phyloP scores from a whole-genome alignment of 2,329 filamentous ascomycete species.

The Pyrenophora teres region DNA sequence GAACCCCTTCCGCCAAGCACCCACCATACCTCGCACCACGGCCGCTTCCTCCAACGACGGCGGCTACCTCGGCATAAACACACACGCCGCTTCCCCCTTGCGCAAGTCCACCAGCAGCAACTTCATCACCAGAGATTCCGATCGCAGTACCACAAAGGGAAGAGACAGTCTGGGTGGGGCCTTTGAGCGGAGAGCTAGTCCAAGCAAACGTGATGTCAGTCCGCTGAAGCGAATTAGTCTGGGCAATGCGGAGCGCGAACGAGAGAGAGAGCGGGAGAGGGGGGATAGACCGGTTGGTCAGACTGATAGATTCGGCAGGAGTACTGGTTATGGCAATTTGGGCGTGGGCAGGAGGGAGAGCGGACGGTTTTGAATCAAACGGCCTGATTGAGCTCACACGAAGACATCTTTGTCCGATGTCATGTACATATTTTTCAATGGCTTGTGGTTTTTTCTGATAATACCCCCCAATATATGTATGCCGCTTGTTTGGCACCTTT shows the following conservation, averaged over 20 bases:
- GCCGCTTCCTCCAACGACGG: conserved; percentile 56
- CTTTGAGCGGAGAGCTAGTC: conserved; percentile 40
- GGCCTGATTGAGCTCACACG: too few species aligned
- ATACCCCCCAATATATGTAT: too few species aligned
- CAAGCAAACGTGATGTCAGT: conserved; percentile 46
- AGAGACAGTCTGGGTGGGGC: conserved; percentile 28
- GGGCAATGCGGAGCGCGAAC: conserved; percentile 22
- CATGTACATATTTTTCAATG: neutral
- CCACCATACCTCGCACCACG: conserved; percentile 55
- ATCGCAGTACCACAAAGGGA: conserved; percentile 16
- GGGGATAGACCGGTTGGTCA: conserved; percentile 21
- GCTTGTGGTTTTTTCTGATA: too few species aligned
- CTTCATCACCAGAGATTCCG: conserved; percentile 41
- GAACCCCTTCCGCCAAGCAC: conserved; percentile 57
- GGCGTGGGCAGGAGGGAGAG: conserved; percentile 37
- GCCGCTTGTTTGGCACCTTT: too few species aligned
- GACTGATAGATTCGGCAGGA: conserved; percentile 25
- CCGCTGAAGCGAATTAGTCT: conserved; percentile 53
- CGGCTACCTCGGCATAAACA: conserved; percentile 79
- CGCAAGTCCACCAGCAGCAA: conserved; percentile 74
- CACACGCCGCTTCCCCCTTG: conserved; percentile 79
- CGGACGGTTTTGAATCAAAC: conserved; percentile 22
- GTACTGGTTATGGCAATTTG: conserved; percentile 29
- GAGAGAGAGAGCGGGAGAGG: neutral
- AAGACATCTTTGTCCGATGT: too few species aligned